Conservation (phyloP, 139 green algal genomes). For the Chlamydomonas sp. region DNA sequence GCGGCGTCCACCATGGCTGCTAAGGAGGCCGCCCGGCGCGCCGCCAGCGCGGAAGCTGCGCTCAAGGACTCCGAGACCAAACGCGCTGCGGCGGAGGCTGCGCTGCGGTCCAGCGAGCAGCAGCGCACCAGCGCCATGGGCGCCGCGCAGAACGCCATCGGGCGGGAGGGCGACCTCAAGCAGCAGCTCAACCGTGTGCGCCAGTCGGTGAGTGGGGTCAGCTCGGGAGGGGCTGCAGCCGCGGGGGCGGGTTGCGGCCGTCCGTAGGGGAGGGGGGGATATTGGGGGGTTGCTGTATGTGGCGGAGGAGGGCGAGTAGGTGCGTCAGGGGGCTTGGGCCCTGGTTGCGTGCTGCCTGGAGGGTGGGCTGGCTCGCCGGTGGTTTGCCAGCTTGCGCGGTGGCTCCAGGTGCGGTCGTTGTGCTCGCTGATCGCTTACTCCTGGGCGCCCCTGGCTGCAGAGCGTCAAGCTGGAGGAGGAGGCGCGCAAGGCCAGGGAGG, state of each 20-base stretch:
- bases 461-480: constrained; percentile 20
- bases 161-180: constrained; percentile 38
- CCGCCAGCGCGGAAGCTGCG: not conserved
- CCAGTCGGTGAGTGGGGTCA: constrained; percentile 5
- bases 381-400: too few relatives aligned
- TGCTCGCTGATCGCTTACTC: not conserved
- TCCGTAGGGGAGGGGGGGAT: too few relatives aligned
- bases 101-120: not conserved
- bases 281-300: too few relatives aligned
- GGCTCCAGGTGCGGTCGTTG: too few relatives aligned
- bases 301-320: too few relatives aligned
- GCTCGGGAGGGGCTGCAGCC: not conserved
- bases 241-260: too few relatives aligned
- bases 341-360: too few relatives aligned
- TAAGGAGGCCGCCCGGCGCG: constrained; percentile 12
- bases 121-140: not conserved
- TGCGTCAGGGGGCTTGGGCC: too few relatives aligned
- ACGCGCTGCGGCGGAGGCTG: not conserved
- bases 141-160: constrained; percentile 17
- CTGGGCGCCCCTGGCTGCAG: not conserved
- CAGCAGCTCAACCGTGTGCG: constrained; percentile 15
- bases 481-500: not conserved
- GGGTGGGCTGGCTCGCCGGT: too few relatives aligned
- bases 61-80: not conserved
- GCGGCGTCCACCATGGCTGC: not conserved